These are phyloP conservation scores for Pythium volutum DNA, from an alignment of 352 stramenopile genomes.

Conservation along the genomic window DNA sequence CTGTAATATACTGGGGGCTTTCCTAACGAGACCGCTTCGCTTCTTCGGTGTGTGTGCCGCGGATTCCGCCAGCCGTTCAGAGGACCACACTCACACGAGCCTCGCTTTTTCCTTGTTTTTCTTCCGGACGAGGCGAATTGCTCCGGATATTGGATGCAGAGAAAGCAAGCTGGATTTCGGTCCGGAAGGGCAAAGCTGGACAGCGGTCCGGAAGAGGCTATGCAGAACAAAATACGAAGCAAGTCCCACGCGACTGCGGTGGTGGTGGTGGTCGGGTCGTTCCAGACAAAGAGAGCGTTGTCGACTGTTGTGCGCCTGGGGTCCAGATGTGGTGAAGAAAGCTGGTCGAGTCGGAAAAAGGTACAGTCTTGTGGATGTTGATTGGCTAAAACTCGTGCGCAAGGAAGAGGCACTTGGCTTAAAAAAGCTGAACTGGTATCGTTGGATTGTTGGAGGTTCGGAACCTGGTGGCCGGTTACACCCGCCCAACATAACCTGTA, in stretches of 20 bases:
- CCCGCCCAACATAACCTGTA: not conserved
- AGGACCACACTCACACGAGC: not conserved
- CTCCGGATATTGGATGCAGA: constrained; percentile 7
- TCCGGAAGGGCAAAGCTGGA: no score
- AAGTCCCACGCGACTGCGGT: no score
- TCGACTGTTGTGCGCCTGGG: no score
- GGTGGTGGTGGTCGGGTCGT: no score
- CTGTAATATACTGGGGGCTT: no score
- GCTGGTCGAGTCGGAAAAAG: constrained; percentile 9
- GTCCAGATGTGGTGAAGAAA: not conserved
- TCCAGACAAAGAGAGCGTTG: no score
- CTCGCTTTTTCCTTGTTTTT: constrained; percentile 1
- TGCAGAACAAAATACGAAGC: not conserved
- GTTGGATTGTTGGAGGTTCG: constrained; percentile 9
- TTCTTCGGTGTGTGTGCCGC: no score
- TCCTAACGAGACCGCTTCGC: no score
- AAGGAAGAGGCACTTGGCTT: not conserved
- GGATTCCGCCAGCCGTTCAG: no score
- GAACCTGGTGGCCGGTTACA: constrained; percentile 4
- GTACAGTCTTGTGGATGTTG: not conserved
- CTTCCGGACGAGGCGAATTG: not conserved
- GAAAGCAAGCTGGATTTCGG: not conserved
- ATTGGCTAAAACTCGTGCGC: constrained; percentile 3
- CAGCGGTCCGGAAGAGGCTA: constrained; percentile 6
- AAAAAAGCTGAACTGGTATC: constrained; percentile 13